These are phyloP conservation scores for Neoscytalidium dimidiatum DNA, from an alignment of 2,329 filamentous ascomycete species.

Conservation along the genomic window DNA sequence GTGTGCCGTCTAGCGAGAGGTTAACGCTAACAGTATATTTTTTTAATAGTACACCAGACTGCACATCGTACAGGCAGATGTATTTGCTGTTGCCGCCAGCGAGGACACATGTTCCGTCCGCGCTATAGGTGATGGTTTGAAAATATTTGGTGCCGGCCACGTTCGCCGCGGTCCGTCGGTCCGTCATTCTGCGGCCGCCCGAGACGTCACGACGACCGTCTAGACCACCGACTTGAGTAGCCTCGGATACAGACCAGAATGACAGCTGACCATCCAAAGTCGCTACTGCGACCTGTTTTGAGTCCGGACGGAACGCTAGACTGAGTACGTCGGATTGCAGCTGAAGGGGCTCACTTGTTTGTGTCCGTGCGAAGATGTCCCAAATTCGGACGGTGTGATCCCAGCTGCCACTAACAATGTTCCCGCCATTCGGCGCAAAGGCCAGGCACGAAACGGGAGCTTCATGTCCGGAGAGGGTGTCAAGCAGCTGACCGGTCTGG, in stretches of 20 bases:
- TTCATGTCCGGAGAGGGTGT: slow-evolving; percentile 88
- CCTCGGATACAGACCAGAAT: slow-evolving; percentile 92
- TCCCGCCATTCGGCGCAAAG: slow-evolving; percentile 83
- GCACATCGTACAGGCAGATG: slow-evolving; percentile 95
- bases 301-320: slow-evolving; percentile 86
- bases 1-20: slow-evolving; percentile 90
- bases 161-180: slow-evolving; percentile 89
- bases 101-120: slow-evolving; percentile 86
- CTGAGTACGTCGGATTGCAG: slow-evolving; percentile 88
- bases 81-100: slow-evolving; percentile 97
- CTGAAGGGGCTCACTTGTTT: slow-evolving; percentile 92
- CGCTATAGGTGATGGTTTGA: slow-evolving; percentile 83
- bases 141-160: slow-evolving; percentile 89
- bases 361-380: slow-evolving; percentile 91
- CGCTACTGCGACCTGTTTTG: slow-evolving; percentile 85
- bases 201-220: slow-evolving; percentile 92
- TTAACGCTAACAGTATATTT: slow-evolving; percentile 97
- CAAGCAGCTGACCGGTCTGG: slow-evolving; percentile 92
- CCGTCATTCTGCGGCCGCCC: slow-evolving; percentile 83
- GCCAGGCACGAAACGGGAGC: slow-evolving; percentile 86
- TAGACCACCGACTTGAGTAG: slow-evolving; percentile 79
- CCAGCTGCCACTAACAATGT: slow-evolving; percentile 91
- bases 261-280: slow-evolving; percentile 91
- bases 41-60: slow-evolving; percentile 85
- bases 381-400: slow-evolving; percentile 93